Conservation (phyloP, 2,329 filamentous ascomycete species). For the Arthrobotrys musiformis region DNA sequence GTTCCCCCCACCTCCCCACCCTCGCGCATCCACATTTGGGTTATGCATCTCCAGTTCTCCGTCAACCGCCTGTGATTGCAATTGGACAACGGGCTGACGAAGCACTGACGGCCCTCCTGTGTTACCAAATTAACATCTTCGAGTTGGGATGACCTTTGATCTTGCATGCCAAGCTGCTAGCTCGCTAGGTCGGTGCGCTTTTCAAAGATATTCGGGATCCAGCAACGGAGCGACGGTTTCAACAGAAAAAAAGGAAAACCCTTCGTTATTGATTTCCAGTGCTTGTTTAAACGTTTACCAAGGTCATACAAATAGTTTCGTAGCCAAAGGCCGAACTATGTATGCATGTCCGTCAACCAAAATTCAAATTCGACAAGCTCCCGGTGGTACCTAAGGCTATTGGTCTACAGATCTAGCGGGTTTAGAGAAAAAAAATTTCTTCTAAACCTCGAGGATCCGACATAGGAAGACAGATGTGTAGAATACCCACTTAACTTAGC, state of each 20-base stretch:
- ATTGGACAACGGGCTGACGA: constrained; percentile 17
- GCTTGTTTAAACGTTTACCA: no score
- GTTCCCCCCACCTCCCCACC: constrained; percentile 21
- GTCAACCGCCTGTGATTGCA: constrained; percentile 16
- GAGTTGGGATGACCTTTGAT: not conserved
- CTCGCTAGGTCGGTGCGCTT: constrained; percentile 22
- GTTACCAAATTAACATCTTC: constrained; percentile 3
- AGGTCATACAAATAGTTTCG: no score
- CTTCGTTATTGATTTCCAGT: no score
- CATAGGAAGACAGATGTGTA: no score
- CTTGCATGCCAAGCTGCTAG: constrained; percentile 48
- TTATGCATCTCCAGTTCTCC: constrained; percentile 24
- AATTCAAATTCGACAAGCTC: no score
- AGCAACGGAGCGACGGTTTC: not conserved
- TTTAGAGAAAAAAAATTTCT: no score
- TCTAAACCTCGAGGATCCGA: no score
- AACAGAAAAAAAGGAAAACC: not conserved
- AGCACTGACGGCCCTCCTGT: not conserved
- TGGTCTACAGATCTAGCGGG: no score
- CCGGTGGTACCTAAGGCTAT: no score
- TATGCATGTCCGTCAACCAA: no score
- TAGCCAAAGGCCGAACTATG: no score
- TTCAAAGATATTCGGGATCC: constrained; percentile 9
- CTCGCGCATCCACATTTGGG: not conserved
- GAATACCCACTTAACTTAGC: no score